Conservation (phyloP, 192 early-diverging fungal species). For the Linnemannia exigua region DNA sequence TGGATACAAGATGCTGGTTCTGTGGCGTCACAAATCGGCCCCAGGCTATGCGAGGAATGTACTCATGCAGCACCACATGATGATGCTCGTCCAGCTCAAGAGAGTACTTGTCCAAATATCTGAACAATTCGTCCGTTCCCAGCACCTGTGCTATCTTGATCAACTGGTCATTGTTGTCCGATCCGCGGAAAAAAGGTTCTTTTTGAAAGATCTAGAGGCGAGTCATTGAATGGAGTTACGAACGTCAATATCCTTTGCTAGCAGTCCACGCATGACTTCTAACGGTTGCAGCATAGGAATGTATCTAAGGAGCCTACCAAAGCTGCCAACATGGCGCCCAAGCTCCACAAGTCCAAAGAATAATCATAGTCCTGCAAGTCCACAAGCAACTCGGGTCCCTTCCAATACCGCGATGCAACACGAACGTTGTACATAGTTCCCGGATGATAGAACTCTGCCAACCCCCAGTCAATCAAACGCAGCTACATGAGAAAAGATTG, state of each 20-base stretch:
- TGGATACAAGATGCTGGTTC: slow-evolving; percentile 86
- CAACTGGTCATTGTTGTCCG: slow-evolving; percentile 98
- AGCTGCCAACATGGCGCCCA: slow-evolving; percentile 98
- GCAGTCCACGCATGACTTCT: not conserved
- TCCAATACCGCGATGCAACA: slow-evolving; percentile 99
- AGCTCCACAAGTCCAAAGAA: slow-evolving; percentile 98
- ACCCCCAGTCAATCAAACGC: slow-evolving; percentile 97
- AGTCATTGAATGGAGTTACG: not conserved
- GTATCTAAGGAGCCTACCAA: slow-evolving; percentile 74
- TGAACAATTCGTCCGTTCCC: slow-evolving; percentile 96
- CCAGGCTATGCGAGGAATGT: slow-evolving; percentile 91
- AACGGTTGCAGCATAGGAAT: not conserved
- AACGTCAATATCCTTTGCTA: not conserved
- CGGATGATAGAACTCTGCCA: slow-evolving; percentile 99
- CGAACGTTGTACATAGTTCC: slow-evolving; percentile 97
- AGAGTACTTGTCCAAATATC: slow-evolving; percentile 94
- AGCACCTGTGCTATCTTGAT: slow-evolving; percentile 98
- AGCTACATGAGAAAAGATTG: slow-evolving; percentile 62
- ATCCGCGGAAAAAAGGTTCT: slow-evolving; percentile 98
- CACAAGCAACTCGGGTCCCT: slow-evolving; percentile 97
- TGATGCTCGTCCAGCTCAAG: slow-evolving; percentile 90
- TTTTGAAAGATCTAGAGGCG: slow-evolving; percentile 91
- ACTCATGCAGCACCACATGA: slow-evolving; percentile 86
- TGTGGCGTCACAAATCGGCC: slow-evolving; percentile 85
- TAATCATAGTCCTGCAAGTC: slow-evolving; percentile 99